Evolutionary conservation across 108 stramenopile species (phyloP).

Genomic region (Licmophora abbreviata): DNA sequence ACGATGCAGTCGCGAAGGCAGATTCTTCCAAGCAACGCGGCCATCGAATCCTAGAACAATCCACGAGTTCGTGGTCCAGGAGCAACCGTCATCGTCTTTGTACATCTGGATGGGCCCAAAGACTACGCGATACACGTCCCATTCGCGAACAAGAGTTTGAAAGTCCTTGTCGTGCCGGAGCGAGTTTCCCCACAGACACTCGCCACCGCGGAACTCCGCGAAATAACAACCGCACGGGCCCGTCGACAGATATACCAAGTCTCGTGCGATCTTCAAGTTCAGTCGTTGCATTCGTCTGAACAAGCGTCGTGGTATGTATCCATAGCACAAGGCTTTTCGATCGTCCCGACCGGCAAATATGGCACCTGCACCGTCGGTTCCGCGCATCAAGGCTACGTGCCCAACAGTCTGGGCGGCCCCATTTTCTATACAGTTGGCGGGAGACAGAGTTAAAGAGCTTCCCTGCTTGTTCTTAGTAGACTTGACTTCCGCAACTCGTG

Average conservation of each 20-base stretch:
- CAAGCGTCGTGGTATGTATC: constrained; percentile 27
- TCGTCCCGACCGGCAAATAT: constrained; percentile 30
- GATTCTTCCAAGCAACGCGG: constrained; percentile 60
- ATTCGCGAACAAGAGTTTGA: constrained; percentile 34
- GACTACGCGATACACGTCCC: constrained; percentile 62
- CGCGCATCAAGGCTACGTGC: constrained; percentile 15
- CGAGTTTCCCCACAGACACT: constrained; percentile 61
- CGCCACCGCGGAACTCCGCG: constrained; percentile 56
- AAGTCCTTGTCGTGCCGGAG: constrained; percentile 47
- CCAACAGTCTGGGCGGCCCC: constrained; percentile 20
- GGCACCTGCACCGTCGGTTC: constrained; percentile 9
- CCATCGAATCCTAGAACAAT: constrained; percentile 65
- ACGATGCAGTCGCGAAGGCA: constrained; percentile 54
- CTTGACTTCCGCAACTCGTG: constrained; percentile 11
- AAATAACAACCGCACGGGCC: constrained; percentile 62
- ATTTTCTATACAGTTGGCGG: constrained; percentile 10
- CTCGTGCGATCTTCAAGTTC: constrained; percentile 6
- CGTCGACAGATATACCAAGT: constrained; percentile 46
- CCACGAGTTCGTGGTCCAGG: constrained; percentile 33
- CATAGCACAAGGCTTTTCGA: constrained; percentile 16
- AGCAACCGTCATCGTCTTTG: constrained; percentile 1
- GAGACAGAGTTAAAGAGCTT: constrained; percentile 4
- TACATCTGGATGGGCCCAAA: constrained; percentile 38
- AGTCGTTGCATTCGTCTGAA: constrained; percentile 25
- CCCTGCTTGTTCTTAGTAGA: background rate